Percentiles rank a stretch among this genome's conserved stretches.
Conservation (phyloP, 129 eudicot genomes). For the Flaveria robusta region DNA sequence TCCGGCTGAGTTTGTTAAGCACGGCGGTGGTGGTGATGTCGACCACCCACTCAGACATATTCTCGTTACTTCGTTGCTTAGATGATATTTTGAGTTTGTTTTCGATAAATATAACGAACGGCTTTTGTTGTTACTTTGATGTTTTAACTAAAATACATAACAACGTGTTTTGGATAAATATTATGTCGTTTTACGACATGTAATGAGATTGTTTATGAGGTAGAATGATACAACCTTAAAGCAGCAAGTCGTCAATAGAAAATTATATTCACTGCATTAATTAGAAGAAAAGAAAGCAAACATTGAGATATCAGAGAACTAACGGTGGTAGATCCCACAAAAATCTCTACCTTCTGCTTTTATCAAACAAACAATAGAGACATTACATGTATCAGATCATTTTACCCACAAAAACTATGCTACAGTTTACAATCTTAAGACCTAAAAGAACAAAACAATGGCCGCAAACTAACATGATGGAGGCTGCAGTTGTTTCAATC, state of each 20-base stretch:
- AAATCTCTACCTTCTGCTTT: constrained; percentile 36
- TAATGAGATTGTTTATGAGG: too few species aligned
- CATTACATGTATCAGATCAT: constrained; percentile 35
- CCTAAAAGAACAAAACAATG: constrained; percentile 23
- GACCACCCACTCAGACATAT: constrained; percentile 62
- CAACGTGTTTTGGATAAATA: too few species aligned
- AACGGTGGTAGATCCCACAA: neutral
- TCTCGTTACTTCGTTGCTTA: constrained; percentile 43
- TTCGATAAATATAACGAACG: neutral
- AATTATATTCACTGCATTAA: too few species aligned
- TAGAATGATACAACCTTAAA: too few species aligned
- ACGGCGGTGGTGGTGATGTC: constrained; percentile 73
- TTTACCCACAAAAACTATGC: constrained; percentile 46
- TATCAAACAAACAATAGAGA: constrained; percentile 37
- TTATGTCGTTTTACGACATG: too few species aligned
- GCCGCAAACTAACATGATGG: constrained; percentile 58
- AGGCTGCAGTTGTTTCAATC: constrained; percentile 88
- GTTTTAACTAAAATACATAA: too few species aligned
- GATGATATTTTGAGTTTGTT: neutral
- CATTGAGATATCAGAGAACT: neutral
- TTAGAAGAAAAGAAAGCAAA: too few species aligned
- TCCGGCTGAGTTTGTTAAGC: constrained; percentile 78
- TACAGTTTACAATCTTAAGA: constrained; percentile 68
- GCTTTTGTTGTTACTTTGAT: neutral
- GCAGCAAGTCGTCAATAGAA: too few species aligned